These are phyloP conservation scores for Pelagomonas calceolata DNA, from an alignment of 108 stramenopile species.

Conservation along the genomic window DNA sequence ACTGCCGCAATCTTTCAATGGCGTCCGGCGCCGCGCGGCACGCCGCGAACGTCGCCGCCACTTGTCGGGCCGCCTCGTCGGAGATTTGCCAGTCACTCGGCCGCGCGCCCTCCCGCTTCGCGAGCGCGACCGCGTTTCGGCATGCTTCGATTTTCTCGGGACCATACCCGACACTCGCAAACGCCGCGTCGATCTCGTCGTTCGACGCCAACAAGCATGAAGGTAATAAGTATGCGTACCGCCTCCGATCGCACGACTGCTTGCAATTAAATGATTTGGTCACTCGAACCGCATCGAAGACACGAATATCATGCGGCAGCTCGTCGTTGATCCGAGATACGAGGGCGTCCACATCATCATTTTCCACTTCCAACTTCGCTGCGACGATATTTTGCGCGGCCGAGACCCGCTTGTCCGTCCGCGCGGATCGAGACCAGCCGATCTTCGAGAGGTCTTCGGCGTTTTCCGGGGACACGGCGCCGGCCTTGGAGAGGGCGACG, in stretches of 20 bases:
- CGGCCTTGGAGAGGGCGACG: constrained; percentile 61
- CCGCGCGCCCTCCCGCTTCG: background rate
- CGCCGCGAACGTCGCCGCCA: constrained; percentile 9
- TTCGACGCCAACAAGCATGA: constrained; percentile 52
- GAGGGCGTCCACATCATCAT: constrained; percentile 37
- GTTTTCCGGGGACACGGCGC: constrained; percentile 52
- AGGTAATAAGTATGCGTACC: constrained; percentile 97
- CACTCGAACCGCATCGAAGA: constrained; percentile 65
- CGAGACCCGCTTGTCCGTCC: constrained; percentile 93
- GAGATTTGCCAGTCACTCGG: background rate
- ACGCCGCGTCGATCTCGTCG: constrained; percentile 27
- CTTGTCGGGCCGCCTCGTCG: background rate
- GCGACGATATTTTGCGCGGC: constrained; percentile 84
- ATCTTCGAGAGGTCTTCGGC: constrained; percentile 82
- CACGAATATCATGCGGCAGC: constrained; percentile 72
- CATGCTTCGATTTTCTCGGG: background rate
- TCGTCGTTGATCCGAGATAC: constrained; percentile 52
- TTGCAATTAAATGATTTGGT: constrained; percentile 79
- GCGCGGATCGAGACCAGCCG: constrained; percentile 78
- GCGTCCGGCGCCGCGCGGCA: constrained; percentile 52
- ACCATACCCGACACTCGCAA: background rate
- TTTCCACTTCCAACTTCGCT: constrained; percentile 55
- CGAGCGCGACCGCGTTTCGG: background rate
- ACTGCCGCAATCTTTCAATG: constrained; percentile 41
- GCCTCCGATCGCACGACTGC: constrained; percentile 67